Evolutionary conservation across 768 basidiomycete genomes (phyloP), one percentile per base, ranked within the genome.

Genomic region (Suillus discolor): DNA sequence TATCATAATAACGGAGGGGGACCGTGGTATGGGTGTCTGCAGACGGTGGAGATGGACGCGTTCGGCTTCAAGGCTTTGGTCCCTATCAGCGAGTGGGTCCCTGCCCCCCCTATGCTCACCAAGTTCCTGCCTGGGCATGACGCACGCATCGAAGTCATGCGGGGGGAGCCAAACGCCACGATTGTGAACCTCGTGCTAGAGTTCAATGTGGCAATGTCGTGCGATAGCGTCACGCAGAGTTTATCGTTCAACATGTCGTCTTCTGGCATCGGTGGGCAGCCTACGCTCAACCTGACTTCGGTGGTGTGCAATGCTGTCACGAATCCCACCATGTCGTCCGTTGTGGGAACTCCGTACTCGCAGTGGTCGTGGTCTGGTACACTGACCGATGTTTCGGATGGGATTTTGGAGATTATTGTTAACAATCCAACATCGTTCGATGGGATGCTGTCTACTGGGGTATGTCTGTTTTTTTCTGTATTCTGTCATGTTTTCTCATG

Each of bases 121-220:
- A 86, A 85, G 62, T 96, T 97, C 77, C 73, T 77, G 3, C 96
- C 96, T 0, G 95, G 96, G 1, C 96, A 97, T 75, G 96, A 97
- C 71, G 83, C 87, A 49, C 90, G 96, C 51, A 79, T 94, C 42
- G 74, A 76, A 20, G 83, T 83, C 23, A 62, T 42, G 1, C 9
- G 69, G 12, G 73, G 71, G 1, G 74, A 83, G 31, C 78, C 85
- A 63, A 87, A 86, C 34, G 85, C 84, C 0, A 87, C 85, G 8
- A 79, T 77, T 2, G 75, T 93, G 62, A 79, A 89, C 67, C 86
- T 97, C 63, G 73, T 82, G 0, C 82, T 97, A 66, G 91, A 97
- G 78, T 97, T 93, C 79, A 95, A 89, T 69, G 75, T 81, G 6
- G 73, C 70, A 39, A 96, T 97, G 96, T 80, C 84, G 66, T 97